Evolutionary conservation across 2,329 filamentous ascomycete genomes (phyloP).

Genomic region (Fusarium falciforme): DNA sequence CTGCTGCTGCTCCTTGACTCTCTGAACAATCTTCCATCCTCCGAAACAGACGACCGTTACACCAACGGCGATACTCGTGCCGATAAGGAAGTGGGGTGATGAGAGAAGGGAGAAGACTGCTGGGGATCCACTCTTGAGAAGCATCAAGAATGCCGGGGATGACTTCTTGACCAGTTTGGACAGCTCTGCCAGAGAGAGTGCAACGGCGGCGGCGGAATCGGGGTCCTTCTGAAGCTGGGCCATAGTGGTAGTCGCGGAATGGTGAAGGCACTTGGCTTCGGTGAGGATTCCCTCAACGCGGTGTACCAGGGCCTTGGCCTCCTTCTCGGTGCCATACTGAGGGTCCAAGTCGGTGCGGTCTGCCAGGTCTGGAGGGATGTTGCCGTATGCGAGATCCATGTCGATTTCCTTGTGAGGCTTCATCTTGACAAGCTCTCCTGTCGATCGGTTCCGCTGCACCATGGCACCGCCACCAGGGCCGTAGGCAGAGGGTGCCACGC

Average conservation of each 20-base stretch:
- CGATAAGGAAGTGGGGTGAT: conserved; percentile 94
- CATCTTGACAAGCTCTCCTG: conserved; percentile 49
- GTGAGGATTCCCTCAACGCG: conserved; percentile 82
- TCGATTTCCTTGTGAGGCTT: conserved; percentile 71
- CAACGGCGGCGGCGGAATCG: conserved; percentile 93
- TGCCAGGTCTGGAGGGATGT: conserved; percentile 77
- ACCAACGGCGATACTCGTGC: conserved; percentile 87
- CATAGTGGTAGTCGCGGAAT: conserved; percentile 86
- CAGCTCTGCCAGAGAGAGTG: conserved; percentile 90
- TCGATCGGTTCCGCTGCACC: conserved; percentile 53
- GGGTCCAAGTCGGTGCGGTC: conserved; percentile 60
- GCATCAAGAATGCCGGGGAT: conserved; percentile 80
- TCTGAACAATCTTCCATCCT: conserved; percentile 97
- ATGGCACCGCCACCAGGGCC: conserved; percentile 37
- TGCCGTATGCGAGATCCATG: conserved; percentile 92
- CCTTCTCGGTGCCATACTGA: conserved; percentile 65
- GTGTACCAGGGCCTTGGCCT: conserved; percentile 70
- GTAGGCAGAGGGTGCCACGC: conserved; percentile 38
- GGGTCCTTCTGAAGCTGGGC: conserved; percentile 76
- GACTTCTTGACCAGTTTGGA: conserved; percentile 85
- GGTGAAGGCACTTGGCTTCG: conserved; percentile 89
- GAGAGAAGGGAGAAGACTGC: conserved; percentile 87
- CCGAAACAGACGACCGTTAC: conserved; percentile 97
- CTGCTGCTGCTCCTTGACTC: conserved; percentile 66
- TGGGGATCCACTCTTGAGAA: conserved; percentile 84